Base-by-base conservation (phyloP, 495 filamentous ascomycete genomes). In the Monascus purpureus region DNA sequence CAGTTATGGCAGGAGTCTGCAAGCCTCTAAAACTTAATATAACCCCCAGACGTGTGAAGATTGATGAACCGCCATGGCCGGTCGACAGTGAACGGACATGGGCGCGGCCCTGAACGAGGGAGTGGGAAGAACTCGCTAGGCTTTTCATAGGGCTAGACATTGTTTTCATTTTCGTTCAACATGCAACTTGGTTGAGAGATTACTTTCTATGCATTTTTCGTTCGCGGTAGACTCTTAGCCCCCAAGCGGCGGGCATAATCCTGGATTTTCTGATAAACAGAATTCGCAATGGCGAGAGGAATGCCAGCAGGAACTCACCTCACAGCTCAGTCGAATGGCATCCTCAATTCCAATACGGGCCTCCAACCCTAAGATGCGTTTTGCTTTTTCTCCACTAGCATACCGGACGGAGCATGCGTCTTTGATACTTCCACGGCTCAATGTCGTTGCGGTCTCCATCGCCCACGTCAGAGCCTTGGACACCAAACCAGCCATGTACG, bases 321-420 rank as follows among this genome's bases (percentile, higher is more conserved):
- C 54, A 39, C 66, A 70, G 32, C 62, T 67, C 23, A 63, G 39
- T n/a, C 53, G 49, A 25, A 73, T 61, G 1, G 61, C 73, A 18
- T 75, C 65, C 30, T 67, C 55, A 22, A 78, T 61, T 6, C 65
- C 61, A 26, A 77, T 55, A 31, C 50, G 60, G 33, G 73, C 61
- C 42, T 68, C 47, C 43, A 77, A 77, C 17, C 73, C 73, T 37
- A 80, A 41, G 1, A 77, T 50, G 33, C 39, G 49, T 38, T 50
- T 64, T 16, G 71, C 72, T 43, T 77, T 77, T 22, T 57, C 59
- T 16, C 68, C 66, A 45, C 60, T 72, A 13, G 64, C 62, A 60
- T 75, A 75, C 31, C 66, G 46, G 29, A 58, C 43, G 28, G 56
- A 53, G 39, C 61, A 67, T 15, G 63, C 72, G 53, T 78, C 73